Base-by-base conservation (phyloP, 176 grass and related monocot species). In the Alopecurus myosuroides region DNA sequence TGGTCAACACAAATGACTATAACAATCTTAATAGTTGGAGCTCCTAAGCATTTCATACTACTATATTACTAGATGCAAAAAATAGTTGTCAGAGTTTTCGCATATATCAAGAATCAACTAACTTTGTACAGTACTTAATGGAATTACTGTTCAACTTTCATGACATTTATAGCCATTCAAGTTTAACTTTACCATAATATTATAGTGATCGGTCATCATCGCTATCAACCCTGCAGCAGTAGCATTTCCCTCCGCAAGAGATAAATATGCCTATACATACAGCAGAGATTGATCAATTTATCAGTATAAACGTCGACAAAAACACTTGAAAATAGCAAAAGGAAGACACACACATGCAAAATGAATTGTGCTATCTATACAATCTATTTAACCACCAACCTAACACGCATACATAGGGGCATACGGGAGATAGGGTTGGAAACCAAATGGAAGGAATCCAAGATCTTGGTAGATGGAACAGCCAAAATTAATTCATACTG, bases 141-240 rank as follows among this genome's bases (percentile, higher is more conserved):
- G 56, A 63, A 75, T 33, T 50, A 26, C 46, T 75, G 28, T 75
- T 72, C 12, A 33, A 50, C 28, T 33, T 74, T 48, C 45, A 51
- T 18, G 31, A 51, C 45, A 20, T 46, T 80, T 73, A 79, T 45
- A 73, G 39, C 7, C 22, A 62, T 78, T 88, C 80, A 74, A 88
- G 70, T 79, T 55, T 87, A 86, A 85, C 74, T 79, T 94, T 75
- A 98, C 97, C 89, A 94, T 49, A 90, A 92, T 95, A 85, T 93
- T 95, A 82, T 94, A 95, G 74, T 95, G 93, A 69, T 98, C 96
- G 3, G 89, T 98, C 96, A 98, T 98, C 96, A 95, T 98, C 53
- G 96, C 96, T 78, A 94, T 95, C 51, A 98, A 86, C 60, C 96
- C 96, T 39, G 91, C 93, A 44, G 86, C 91, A 79, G 96, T 98